Conservation (phyloP, 140 eudicot genomes). For the Anethum foeniculum region DNA sequence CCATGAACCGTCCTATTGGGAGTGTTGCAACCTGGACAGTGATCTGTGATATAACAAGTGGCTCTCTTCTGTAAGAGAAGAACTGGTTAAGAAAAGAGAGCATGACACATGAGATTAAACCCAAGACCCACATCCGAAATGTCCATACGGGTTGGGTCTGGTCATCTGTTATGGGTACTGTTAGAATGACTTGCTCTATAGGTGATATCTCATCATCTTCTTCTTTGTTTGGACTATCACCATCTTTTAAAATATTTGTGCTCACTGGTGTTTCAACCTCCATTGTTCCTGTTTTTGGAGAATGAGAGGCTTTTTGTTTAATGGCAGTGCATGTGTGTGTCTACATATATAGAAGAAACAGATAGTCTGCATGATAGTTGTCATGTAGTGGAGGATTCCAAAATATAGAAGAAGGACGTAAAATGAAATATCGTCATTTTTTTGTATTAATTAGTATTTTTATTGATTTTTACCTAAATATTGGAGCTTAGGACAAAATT, state of each 20-base stretch:
- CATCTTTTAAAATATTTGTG: background rate
- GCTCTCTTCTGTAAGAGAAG: conserved; percentile 57
- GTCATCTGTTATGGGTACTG: conserved; percentile 67
- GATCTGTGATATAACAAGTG: conserved; percentile 45
- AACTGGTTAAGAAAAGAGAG: conserved; percentile 66
- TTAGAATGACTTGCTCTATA: conserved; percentile 60
- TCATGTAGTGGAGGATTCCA: too few relatives aligned
- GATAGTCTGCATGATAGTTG: background rate
- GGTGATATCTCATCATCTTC: conserved; percentile 64
- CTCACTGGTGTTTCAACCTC: conserved; percentile 22
- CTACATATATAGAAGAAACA: background rate
- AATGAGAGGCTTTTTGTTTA: background rate
- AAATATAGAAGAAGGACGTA: too few relatives aligned
- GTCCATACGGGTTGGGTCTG: conserved; percentile 73
- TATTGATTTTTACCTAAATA: too few relatives aligned
- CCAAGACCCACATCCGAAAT: conserved; percentile 78
- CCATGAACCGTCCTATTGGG: conserved; percentile 73
- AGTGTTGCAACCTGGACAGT: conserved; percentile 66
- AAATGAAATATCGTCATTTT: too few relatives aligned
- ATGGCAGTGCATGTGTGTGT: background rate
- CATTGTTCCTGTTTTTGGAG: conserved; percentile 24
- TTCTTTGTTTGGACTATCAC: background rate
- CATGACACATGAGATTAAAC: conserved; percentile 47
- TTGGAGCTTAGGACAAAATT: too few relatives aligned
- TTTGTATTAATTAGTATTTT: too few relatives aligned